phyloP scores from a whole-genome alignment of 768 basidiomycete species.

The Mycena epipterygia region DNA sequence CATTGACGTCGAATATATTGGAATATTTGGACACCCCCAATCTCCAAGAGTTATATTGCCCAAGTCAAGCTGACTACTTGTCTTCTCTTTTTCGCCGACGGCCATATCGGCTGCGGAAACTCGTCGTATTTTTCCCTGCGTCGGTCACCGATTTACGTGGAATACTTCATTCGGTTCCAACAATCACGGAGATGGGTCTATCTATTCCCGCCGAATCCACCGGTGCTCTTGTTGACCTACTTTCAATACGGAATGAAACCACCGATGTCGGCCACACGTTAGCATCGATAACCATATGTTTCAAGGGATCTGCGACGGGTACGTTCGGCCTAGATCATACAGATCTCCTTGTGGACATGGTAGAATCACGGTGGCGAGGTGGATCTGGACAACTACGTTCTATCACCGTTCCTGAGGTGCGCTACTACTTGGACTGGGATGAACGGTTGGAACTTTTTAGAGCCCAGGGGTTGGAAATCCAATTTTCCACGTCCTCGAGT shows the following conservation, averaged over 20 bases:
- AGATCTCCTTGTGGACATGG: not conserved
- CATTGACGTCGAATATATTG: not conserved
- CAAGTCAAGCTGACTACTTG: not conserved
- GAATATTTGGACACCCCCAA: slow-evolving; percentile 12
- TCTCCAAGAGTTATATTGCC: slow-evolving; percentile 15
- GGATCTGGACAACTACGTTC: not conserved
- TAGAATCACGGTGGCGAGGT: not conserved
- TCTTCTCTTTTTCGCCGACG: not conserved
- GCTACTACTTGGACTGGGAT: not conserved
- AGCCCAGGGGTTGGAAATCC: not conserved
- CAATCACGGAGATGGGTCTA: slow-evolving; percentile 8
- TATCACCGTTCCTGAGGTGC: not conserved
- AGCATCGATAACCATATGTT: not conserved
- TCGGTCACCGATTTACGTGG: not conserved
- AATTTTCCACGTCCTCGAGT: not conserved
- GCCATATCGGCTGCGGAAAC: slow-evolving; percentile 6
- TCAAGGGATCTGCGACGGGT: too few relatives aligned
- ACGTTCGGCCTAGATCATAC: not conserved
- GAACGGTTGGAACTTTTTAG: not conserved
- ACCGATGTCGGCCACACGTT: not conserved
- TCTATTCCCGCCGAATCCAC: not conserved
- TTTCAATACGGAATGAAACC: not conserved
- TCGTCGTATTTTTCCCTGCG: not conserved
- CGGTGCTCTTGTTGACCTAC: not conserved
- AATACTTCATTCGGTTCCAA: not conserved